phyloP scores from a whole-genome alignment of 176 grass and related monocot genomes.

The Zoysia japonica region DNA sequence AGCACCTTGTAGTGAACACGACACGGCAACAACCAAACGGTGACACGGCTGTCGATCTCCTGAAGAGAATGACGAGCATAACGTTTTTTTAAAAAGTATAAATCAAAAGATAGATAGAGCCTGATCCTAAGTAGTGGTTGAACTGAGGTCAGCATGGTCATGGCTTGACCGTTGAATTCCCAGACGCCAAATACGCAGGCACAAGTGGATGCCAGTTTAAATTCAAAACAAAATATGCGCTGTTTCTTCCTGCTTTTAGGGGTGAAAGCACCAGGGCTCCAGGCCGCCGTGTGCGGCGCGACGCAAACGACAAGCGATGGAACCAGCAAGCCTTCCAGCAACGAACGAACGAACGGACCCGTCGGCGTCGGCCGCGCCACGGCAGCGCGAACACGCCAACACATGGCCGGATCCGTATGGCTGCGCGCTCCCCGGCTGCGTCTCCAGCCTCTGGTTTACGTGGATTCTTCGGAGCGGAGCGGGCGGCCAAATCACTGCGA shows the following conservation, averaged over 20 bases:
- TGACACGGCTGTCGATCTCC: not conserved
- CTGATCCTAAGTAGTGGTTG: not conserved
- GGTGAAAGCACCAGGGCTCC: constrained; percentile 15
- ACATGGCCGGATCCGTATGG: constrained; percentile 16
- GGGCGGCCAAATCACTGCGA: not conserved
- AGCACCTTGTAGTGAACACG: not conserved
- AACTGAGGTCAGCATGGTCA: not conserved
- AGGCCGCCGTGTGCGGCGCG: constrained; percentile 15
- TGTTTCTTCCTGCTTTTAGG: not conserved
- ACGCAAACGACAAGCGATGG: constrained; percentile 15
- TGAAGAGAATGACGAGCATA: not conserved
- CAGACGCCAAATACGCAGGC: not conserved
- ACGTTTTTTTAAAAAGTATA: not conserved
- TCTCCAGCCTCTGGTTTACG: not conserved
- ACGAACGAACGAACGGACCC: not conserved
- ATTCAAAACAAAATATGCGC: too few relatives aligned
- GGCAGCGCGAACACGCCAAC: not conserved
- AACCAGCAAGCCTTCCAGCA: not conserved
- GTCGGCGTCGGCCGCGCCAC: constrained; percentile 16
- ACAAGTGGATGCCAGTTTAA: not conserved
- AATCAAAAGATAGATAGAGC: not conserved
- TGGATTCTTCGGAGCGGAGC: not conserved
- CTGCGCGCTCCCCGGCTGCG: not conserved
- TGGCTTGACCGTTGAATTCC: not conserved
- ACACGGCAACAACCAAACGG: not conserved